These are phyloP conservation scores for Fusarium caatingaense DNA, from an alignment of 2,329 filamentous ascomycete species.

Conservation along the genomic window DNA sequence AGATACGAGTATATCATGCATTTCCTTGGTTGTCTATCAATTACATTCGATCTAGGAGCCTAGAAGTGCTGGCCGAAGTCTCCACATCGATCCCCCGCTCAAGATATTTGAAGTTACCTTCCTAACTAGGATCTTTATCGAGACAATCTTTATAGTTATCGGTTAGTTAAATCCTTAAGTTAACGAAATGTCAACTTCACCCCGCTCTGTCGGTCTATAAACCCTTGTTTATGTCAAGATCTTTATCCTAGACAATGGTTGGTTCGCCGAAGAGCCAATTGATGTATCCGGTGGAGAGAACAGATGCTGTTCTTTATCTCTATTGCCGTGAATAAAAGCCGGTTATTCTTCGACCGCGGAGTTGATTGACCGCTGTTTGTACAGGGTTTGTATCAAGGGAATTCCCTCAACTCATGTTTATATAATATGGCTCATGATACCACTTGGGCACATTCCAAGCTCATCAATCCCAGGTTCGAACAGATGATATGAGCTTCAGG, in stretches of 20 bases:
- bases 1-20: neutral
- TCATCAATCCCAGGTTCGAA: neutral
- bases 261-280: neutral
- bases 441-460: neutral
- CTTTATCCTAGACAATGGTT: neutral
- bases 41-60: constrained; percentile 11
- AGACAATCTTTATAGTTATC: constrained; percentile 27
- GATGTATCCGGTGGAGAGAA: neutral
- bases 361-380: neutral
- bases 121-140: constrained; percentile 21
- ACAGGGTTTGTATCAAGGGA: too few species aligned
- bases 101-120: constrained; percentile 7
- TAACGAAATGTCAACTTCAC: neutral
- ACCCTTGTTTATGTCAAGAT: neutral
- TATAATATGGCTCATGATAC: neutral
- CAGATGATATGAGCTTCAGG: neutral
- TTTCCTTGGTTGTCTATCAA: neutral
- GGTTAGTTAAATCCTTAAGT: neutral
- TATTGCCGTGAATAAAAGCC: neutral
- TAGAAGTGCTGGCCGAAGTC: constrained; percentile 24
- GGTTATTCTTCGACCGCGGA: neutral
- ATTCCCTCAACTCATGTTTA: neutral
- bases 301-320: neutral
- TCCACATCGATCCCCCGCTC: constrained; percentile 18
- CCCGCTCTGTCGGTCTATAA: constrained; percentile 14